A percentile compares a stretch with the other conserved stretches of the same genome.
Evolutionary conservation across 2,329 filamentous ascomycete species (phyloP).

Genomic region (Ophiostoma piceae): DNA sequence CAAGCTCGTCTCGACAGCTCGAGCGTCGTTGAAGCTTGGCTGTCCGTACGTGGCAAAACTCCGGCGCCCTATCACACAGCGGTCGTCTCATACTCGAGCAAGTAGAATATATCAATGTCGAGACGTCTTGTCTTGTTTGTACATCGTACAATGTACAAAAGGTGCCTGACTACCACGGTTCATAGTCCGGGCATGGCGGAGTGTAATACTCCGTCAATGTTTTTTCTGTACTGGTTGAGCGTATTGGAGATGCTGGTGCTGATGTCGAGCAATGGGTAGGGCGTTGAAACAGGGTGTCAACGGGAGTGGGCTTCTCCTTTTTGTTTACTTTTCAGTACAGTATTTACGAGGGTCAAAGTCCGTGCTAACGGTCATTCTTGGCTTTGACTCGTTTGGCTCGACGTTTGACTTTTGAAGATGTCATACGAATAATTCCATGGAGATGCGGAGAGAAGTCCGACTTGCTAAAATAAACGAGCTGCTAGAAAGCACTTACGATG

Average conservation of each 20-base stretch:
- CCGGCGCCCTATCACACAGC: background rate
- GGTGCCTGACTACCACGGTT: background rate
- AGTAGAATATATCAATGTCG: background rate
- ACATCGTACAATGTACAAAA: background rate
- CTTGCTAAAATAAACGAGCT: background rate
- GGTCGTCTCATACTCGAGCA: background rate
- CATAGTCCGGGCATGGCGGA: slow-evolving; percentile 6
- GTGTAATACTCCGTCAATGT: background rate
- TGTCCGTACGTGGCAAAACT: background rate
- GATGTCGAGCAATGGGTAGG: background rate
- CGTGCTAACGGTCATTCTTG: background rate
- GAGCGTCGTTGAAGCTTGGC: background rate
- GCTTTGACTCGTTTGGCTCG: background rate
- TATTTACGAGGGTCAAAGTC: background rate
- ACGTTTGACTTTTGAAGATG: background rate
- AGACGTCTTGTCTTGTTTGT: background rate
- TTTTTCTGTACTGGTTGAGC: background rate
- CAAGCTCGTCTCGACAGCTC: background rate
- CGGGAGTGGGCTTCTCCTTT: background rate
- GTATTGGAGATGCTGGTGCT: background rate
- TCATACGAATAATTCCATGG: background rate
- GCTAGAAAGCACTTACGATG: background rate
- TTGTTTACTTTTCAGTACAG: background rate
- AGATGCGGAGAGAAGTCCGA: background rate
- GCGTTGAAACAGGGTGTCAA: slow-evolving; percentile 1